Base-by-base conservation (phyloP, 2,329 filamentous ascomycete species). In the Cercospora berteroae region DNA sequence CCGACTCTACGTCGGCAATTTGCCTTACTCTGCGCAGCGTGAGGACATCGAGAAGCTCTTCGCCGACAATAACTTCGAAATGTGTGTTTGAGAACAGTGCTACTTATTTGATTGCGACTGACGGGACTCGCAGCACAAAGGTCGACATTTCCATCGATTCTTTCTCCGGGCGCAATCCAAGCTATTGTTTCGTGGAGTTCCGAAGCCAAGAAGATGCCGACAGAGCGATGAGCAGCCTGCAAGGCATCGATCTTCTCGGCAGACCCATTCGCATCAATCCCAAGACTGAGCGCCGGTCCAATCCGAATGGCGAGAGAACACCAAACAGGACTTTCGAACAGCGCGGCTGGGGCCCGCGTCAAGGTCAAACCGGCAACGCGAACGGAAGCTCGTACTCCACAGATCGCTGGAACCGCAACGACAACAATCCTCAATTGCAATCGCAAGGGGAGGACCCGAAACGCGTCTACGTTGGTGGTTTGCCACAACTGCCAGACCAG, bases 111-210 rank as follows among this genome's bases (percentile, higher is more conserved):
- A 5, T 4, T 18, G 39, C 18, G 42, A 62, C 52, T 61, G 31
- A 64, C 31, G n/a, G 16, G 56, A 27, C 9, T n/a, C 50, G 27
- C 74, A 83, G 82, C 70, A 82, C 85, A 70, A 85, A 86, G 57
- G 86, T 92, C 70, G 87, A 90, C 76, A 89, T 92, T 72, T 88
- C 88, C 0, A 83, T 90, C 63, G 89, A 92, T 73, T 85, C 88
- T 1, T 87, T 90, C 77, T 89, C 86, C 31, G 86, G 85, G 48
- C 83, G 89, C 55, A 92, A 92, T 76, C 89, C 89, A 0, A 89
- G 88, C 42, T 92, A 91, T 79, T 92, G 89, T 80, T 92, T 93
- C 72, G 86, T 92, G 56, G 89, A 92, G 73, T 86, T 92, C 66
- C 77, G 78, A 56, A 83, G 82, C 57, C 82, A 83, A 56, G 85